phyloP scores from a whole-genome alignment of 2,329 filamentous ascomycete species.

The Uncinocarpus reesii region DNA sequence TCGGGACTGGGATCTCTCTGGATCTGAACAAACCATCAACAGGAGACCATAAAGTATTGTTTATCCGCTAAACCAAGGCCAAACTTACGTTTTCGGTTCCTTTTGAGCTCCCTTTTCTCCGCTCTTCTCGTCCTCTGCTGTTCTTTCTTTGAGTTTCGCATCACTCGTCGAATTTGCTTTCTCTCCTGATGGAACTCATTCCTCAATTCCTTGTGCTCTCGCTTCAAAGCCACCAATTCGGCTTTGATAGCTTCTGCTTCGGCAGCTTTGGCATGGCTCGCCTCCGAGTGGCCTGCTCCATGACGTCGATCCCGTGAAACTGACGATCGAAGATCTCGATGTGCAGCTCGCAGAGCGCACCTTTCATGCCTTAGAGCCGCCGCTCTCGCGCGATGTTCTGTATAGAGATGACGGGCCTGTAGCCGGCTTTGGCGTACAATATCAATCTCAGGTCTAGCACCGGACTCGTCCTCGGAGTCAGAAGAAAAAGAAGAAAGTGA shows the following conservation, averaged over 20 bases:
- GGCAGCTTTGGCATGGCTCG: conserved; percentile 13
- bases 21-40: too few relatives aligned
- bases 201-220: conserved; percentile 30
- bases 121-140: conserved; percentile 14
- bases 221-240: conserved; percentile 29
- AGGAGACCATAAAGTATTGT: too few relatives aligned
- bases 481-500: conserved; percentile 5
- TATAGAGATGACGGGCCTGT: conserved; percentile 3
- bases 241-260: conserved; percentile 28
- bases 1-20: too few relatives aligned
- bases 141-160: conserved; percentile 17
- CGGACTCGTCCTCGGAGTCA: conserved; percentile 6
- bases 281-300: background rate
- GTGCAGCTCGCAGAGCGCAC: conserved; percentile 10
- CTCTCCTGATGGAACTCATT: conserved; percentile 23
- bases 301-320: background rate
- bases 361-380: conserved; percentile 12
- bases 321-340: conserved; percentile 11
- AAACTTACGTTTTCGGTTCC: conserved; percentile 11
- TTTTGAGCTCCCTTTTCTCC: conserved; percentile 13
- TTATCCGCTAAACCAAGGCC: background rate
- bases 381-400: conserved; percentile 9
- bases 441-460: background rate
- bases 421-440: conserved; percentile 3
- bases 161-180: conserved; percentile 19